A percentile compares a stretch with the other conserved stretches of the same genome.
phyloP scores from a whole-genome alignment of 2,329 filamentous ascomycete genomes.

The Fusarium sp. region DNA sequence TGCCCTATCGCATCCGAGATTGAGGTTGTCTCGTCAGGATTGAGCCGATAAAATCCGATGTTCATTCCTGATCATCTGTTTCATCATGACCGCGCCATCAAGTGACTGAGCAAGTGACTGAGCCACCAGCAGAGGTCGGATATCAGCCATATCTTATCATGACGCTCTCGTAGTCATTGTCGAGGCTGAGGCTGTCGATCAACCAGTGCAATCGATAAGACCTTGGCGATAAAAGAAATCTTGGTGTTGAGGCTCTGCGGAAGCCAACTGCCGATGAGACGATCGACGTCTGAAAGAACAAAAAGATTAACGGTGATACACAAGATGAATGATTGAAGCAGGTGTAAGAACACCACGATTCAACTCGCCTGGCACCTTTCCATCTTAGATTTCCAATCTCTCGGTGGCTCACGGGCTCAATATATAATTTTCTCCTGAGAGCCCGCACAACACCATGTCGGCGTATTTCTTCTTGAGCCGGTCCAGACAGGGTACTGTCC shows the following conservation, averaged over 20 bases:
- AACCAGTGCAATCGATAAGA: constrained; percentile 15
- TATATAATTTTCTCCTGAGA: constrained; percentile 31
- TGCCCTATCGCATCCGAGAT: constrained; percentile 11
- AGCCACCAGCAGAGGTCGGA: background rate
- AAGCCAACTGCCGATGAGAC: constrained; percentile 25
- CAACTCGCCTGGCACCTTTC: background rate
- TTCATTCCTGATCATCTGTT: constrained; percentile 16
- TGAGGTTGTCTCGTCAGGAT: background rate
- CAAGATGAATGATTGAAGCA: background rate
- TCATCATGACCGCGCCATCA: constrained; percentile 14
- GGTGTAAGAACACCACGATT: constrained; percentile 13
- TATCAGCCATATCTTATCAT: constrained; percentile 28
- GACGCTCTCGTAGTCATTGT: background rate
- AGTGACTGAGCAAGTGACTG: background rate
- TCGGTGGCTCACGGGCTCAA: constrained; percentile 24
- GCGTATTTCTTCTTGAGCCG: constrained; percentile 34
- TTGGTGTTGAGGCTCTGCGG: constrained; percentile 39
- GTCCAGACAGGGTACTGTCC: constrained; percentile 36
- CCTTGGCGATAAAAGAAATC: background rate
- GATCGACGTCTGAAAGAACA: constrained; percentile 6
- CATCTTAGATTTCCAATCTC: background rate
- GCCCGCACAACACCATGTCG: constrained; percentile 27
- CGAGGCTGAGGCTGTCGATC: constrained; percentile 19
- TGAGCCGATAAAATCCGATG: constrained; percentile 32
- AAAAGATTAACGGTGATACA: background rate